Base-by-base conservation (phyloP, 495 filamentous ascomycete genomes). In the Staphylotrichum longicolle region DNA sequence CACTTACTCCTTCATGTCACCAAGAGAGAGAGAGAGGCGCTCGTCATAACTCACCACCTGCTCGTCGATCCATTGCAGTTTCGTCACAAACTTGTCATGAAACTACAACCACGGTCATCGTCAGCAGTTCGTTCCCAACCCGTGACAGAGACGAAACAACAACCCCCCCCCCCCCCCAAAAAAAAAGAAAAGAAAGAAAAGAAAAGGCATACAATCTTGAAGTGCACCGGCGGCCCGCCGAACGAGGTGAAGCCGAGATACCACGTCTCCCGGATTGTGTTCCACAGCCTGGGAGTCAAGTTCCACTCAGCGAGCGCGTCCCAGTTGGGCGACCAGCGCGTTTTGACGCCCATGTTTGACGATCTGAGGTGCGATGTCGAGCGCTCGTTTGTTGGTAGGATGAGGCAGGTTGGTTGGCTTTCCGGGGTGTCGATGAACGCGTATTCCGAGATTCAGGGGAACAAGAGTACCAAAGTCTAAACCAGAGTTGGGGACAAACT, bases 31-130 rank as follows among this genome's bases (percentile, higher is more conserved):
- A 27, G 20, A 27, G 20, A 27, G 20, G 20, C 20, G 20, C 20
- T 1, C 20, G 20, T 27, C 20, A 27, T 27, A 34, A 56, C 54
- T 46, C 32, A 56, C 54, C 54, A 86, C 80, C 64, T 88, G 86
- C 62, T 91, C 88, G 70, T 91, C 85, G 45, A 93, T 85, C 90
- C 90, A 94, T 68, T 77, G 74, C 37, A 78, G 66, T 63, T 83
- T 80, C 32, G 83, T 75, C 2, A 92, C 89, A 70, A 91, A 93
- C 50, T 80, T 80, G 35, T 76, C 73, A 65, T 88, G 82, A 52
- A 88, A 77, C 79, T 80, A n/a, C 1, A 10, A 48, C 27, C 6
- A 32, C 15, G 1, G 20, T 27, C 20, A n/a, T n/a, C 20, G 32
- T 48, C 27, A 48, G 46, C 32, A 40, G 12, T 54, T 6, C 14